Percentiles rank a stretch among this genome's conserved stretches.
Conservation (phyloP, 139 green algal genomes). For the Desmodesmus armatus region DNA sequence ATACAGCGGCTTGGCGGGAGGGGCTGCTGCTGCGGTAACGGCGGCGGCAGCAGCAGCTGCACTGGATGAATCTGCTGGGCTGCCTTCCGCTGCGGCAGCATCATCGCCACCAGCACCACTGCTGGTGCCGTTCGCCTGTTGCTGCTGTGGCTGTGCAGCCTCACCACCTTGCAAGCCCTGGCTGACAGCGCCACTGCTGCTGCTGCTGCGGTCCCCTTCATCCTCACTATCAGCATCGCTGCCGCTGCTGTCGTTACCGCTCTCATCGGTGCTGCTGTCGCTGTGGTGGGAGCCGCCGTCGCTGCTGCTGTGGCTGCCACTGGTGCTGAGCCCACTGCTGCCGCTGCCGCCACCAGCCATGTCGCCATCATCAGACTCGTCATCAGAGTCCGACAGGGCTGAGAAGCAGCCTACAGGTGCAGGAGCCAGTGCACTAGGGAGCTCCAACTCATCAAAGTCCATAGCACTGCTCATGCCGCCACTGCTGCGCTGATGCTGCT, state of each 20-base stretch:
- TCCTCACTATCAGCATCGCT: not conserved
- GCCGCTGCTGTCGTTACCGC: not conserved
- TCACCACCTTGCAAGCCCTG: not conserved
- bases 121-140: not conserved
- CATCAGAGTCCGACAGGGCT: not conserved
- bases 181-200: not conserved
- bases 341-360: slow-evolving; percentile 19
- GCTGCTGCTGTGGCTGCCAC: slow-evolving; percentile 30
- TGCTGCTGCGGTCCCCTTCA: not conserved
- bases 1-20: not conserved
- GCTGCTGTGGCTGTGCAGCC: not conserved
- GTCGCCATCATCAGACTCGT: not conserved
- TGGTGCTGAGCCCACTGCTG: slow-evolving; percentile 4
- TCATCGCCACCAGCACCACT: not conserved
- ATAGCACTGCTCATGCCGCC: slow-evolving; percentile 1
- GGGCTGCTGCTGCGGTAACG: not conserved
- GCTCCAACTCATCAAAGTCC: slow-evolving; percentile 5
- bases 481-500: not conserved
- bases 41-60: not conserved
- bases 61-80: not conserved
- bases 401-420: slow-evolving; percentile 3
- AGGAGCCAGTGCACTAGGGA: slow-evolving; percentile 15
- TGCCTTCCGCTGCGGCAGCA: not conserved
- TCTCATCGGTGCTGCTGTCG: not conserved
- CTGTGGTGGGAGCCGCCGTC: not conserved